Evolutionary conservation across 1,139 yeast species (phyloP), one percentile per base, ranked within the genome.

Genomic region (Suzukiozyma palmioleophila): DNA sequence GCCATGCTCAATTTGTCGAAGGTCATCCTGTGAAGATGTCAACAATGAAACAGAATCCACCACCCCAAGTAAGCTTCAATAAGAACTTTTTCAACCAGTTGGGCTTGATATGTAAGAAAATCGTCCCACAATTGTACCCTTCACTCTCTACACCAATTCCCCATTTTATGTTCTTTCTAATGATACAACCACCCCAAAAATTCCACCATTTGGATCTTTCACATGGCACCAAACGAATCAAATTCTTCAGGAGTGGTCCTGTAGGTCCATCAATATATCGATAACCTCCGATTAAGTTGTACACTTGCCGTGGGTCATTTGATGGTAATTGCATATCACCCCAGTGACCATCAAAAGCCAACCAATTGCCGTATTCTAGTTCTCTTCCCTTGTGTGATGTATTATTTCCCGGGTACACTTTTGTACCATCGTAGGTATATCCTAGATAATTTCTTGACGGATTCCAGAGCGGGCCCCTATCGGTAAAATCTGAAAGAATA

Each of bases 381-480:
- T 87, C 96, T 39, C 88, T 65, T 41, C 82, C 84, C 2, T 47
- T 50, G 42, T 69, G 71, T 13, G 79, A 57, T 46, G 71, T 69
- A 30, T 54, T 56, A 26, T 60, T 64, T 4, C 75, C 66, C 2
- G 71, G 67, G 21, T 59, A 56, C 3, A 81, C 67, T 16, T 54
- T 47, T 2, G 44, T 54, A 2, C 90, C 92, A 52, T 85, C 86
- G 57, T 72, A 85, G 0, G 88, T 80, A 59, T 90, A 92, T 0
- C 88, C 94, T 47, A 88, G 66, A 55, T 76, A 86, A 54, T 92
- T 90, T 53, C 75, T 65, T 0, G 89, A 68, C 0, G 97, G 97
- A 59, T 90, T 92, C 97, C 98, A 92, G 49, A 92, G 66, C 3
- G 95, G 85, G 1, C 98, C 98, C 35, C 96, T 69, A 58, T 92